Percentiles rank a stretch among this genome's conserved stretches.
Conservation (phyloP, 768 basidiomycete genomes). For the Pholiota microspora region DNA sequence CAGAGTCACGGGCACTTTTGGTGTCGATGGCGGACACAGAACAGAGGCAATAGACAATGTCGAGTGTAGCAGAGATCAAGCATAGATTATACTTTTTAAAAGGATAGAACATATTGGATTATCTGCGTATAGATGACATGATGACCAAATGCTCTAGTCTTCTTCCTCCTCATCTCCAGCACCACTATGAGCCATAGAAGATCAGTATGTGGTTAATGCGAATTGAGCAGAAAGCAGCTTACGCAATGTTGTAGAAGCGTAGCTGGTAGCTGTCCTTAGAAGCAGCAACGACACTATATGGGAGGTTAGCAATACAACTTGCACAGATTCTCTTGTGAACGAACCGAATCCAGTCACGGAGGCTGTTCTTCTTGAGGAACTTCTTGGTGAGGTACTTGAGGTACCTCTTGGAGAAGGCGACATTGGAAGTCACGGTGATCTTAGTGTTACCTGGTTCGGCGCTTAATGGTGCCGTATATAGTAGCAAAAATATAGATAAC, state of each 20-base stretch:
- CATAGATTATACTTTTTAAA: neutral
- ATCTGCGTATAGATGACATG: conserved; percentile 5
- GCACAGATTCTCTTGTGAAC: too few relatives aligned
- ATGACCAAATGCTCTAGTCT: conserved; percentile 14
- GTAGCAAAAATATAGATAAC: conserved; percentile 20
- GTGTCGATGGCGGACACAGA: too few relatives aligned
- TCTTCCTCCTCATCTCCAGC: conserved; percentile 38
- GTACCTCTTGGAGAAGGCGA: conserved; percentile 95
- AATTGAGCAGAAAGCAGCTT: conserved; percentile 27
- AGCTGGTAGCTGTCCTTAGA: conserved; percentile 93
- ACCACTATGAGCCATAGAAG: conserved; percentile 21
- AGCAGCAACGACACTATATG: conserved; percentile 82
- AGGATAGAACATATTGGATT: neutral
- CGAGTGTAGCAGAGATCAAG: too few relatives aligned
- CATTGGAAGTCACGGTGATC: conserved; percentile 80
- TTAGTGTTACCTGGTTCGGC: conserved; percentile 61
- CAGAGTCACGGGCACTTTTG: too few relatives aligned
- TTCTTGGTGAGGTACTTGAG: conserved; percentile 99
- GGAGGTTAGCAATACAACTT: conserved; percentile 10
- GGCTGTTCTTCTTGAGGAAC: conserved; percentile 96
- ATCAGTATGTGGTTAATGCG: conserved; percentile 11
- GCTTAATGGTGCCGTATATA: neutral
- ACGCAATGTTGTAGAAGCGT: conserved; percentile 93
- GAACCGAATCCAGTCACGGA: conserved; percentile 95
- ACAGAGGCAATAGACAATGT: neutral